These are phyloP conservation scores for Suillus placidus DNA, from an alignment of 768 basidiomycete species.

Conservation along the genomic window DNA sequence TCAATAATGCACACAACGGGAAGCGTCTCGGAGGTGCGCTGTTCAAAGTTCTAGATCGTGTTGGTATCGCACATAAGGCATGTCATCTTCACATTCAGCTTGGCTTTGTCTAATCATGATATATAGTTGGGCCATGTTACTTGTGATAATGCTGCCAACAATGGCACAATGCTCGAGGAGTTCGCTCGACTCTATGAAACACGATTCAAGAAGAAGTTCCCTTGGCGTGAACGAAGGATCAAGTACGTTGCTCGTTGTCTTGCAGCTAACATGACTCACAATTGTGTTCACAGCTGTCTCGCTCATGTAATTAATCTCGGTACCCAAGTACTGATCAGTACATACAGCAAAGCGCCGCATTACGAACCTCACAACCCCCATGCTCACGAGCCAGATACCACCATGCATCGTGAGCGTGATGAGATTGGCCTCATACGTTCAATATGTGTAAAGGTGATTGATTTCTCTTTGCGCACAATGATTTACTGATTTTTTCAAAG, in stretches of 20 bases:
- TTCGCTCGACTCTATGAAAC: constrained; percentile 19
- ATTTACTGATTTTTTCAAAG: constrained; percentile 9
- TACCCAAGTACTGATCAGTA: constrained; percentile 32
- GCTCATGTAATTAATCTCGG: constrained; percentile 39
- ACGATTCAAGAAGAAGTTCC: not conserved
- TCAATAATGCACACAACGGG: constrained; percentile 45
- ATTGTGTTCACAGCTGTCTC: constrained; percentile 27
- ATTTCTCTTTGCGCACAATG: not conserved
- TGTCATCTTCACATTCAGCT: not conserved
- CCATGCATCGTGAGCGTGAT: constrained; percentile 12
- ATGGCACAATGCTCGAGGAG: constrained; percentile 37
- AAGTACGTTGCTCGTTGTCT: not conserved
- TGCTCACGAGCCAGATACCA: not conserved
- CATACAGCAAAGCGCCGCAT: not conserved
- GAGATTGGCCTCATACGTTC: constrained; percentile 24
- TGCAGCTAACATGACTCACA: not conserved
- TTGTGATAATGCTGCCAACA: constrained; percentile 42
- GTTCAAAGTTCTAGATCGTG: constrained; percentile 34
- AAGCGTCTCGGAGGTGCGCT: constrained; percentile 33
- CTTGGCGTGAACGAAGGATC: not conserved
- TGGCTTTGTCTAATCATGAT: not conserved
- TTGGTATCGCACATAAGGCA: constrained; percentile 34
- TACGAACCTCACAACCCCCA: not conserved
- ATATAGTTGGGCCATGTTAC: constrained; percentile 31
- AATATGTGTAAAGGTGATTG: constrained; percentile 17